A percentile compares a stretch with the other conserved stretches of the same genome.
These are phyloP conservation scores for Coemansia sp. DNA, from an alignment of 192 early-diverging fungal species.

Conservation along the genomic window DNA sequence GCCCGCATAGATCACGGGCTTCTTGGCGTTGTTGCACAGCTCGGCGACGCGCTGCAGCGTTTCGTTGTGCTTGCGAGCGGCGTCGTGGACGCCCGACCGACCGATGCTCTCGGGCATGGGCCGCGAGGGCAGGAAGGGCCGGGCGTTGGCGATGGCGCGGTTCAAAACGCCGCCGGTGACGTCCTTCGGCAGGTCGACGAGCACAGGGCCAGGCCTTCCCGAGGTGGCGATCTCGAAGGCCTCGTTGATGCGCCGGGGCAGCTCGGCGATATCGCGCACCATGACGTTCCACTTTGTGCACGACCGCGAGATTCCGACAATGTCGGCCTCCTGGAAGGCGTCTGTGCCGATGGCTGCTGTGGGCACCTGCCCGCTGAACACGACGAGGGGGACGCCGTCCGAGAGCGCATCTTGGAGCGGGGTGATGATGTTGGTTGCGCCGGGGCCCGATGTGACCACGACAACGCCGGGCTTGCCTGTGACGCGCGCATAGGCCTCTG, in stretches of 20 bases:
- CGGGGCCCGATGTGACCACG: conserved; percentile 90
- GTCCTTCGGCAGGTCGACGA: conserved; percentile 98
- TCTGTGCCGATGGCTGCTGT: conserved; percentile 89
- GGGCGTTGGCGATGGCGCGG: conserved; percentile 72
- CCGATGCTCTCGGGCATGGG: conserved; percentile 58
- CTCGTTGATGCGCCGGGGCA: conserved; percentile 96
- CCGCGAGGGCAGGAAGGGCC: conserved; percentile 69
- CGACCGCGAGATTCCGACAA: conserved; percentile 89
- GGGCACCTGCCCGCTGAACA: conserved; percentile 93
- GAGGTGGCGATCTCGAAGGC: conserved; percentile 95
- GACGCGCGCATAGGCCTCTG: conserved; percentile 93
- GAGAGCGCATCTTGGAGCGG: conserved; percentile 96
- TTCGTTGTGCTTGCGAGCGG: conserved; percentile 53
- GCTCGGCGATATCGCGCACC: conserved; percentile 93
- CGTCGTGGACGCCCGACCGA: conserved; percentile 52
- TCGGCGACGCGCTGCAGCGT: conserved; percentile 72
- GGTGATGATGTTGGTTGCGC: conserved; percentile 96
- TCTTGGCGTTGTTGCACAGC: conserved; percentile 81
- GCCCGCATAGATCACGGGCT: conserved; percentile 94
- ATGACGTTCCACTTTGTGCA: conserved; percentile 99
- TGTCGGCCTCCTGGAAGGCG: conserved; percentile 98
- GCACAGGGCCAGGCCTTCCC: conserved; percentile 93
- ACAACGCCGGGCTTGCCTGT: conserved; percentile 65
- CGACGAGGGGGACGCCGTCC: conserved; percentile 94
- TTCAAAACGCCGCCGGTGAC: conserved; percentile 87